Evolutionary conservation across 2,329 filamentous ascomycete species (phyloP), one percentile per base, ranked within the genome.

Genomic region (Akanthomyces muscarius): DNA sequence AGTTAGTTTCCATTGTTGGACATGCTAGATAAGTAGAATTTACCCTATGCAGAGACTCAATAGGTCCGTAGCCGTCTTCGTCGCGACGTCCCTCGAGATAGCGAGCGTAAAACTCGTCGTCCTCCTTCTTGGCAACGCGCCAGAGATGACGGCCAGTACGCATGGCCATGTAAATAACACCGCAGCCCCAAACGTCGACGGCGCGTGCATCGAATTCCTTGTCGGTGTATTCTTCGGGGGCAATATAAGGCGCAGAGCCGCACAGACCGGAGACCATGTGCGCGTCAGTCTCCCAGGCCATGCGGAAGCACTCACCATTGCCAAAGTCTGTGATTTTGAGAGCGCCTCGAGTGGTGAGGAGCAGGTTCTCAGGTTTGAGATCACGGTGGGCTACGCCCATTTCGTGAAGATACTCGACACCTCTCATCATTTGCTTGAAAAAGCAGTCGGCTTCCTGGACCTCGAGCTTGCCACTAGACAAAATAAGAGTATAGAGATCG

Each of bases 161-260:
- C 95, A 99, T 99, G 16, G 95, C 95, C 95, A 99, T 99, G 79
- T 99, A 99, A 65, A 99, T 99, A 58, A 99, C 95, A 73, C 95
- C 95, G 65, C 92, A 97, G 28, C 95, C 95, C 95, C 95, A 99
- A 16, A 98, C 89, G 71, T 99, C 95, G 55, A 99, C 94, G n/a
- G 95, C 94, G 63, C 95, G 86, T 36, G 95, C 95, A 72, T 99
- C 95, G 68, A 99, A 99, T 74, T 99, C 95, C 74, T 89, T 92
- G 73, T 96, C 93, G 2, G 88, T 86, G 71, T 99, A 99, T 75
- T 99, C 95, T 74, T 99, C 95, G 0, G 95, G 95, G 1, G 95
- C 91, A 69, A 99, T 99, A 73, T 99, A 99, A 0, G 95, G 95
- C 25, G 94, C 95, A 16, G 93, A 97, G 47, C 95, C 95, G 75